phyloP scores from a whole-genome alignment of 257 asterid species.

The Oldenlandia corymbosa region DNA sequence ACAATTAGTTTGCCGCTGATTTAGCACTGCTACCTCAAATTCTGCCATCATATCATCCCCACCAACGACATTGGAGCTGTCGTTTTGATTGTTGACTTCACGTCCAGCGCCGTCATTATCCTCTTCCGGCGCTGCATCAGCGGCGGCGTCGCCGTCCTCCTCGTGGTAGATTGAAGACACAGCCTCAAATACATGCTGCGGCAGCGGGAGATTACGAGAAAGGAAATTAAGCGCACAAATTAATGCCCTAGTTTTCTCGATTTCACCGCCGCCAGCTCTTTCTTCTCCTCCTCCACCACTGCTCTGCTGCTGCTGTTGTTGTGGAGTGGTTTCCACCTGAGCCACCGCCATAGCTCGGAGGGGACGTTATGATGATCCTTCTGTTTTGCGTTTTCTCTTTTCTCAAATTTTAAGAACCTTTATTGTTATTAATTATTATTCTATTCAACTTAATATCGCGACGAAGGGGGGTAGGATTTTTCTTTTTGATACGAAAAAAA shows the following conservation, averaged over 20 bases:
- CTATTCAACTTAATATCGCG: too few species aligned
- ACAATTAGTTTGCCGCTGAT: slow-evolving; percentile 57
- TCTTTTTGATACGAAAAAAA: too few species aligned
- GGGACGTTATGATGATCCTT: slow-evolving; percentile 9
- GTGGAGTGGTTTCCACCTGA: slow-evolving; percentile 25
- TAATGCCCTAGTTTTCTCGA: slow-evolving; percentile 62
- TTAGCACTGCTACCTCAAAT: slow-evolving; percentile 70
- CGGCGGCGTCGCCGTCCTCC: slow-evolving; percentile 18
- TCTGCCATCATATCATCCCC: slow-evolving; percentile 69
- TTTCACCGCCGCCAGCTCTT: slow-evolving; percentile 21
- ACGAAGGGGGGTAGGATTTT: too few species aligned
- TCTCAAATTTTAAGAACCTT: too few species aligned
- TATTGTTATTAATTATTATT: too few species aligned
- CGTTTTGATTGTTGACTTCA: slow-evolving; percentile 6
- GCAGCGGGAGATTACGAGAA: slow-evolving; percentile 87
- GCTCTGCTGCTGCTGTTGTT: background rate
- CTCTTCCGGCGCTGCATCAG: slow-evolving; percentile 27
- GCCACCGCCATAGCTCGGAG: slow-evolving; percentile 35
- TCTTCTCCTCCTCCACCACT: too few species aligned
- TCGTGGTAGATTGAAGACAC: slow-evolving; percentile 62
- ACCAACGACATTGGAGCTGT: slow-evolving; percentile 23
- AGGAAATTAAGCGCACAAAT: slow-evolving; percentile 91
- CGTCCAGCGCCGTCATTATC: slow-evolving; percentile 11
- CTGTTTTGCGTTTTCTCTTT: too few species aligned
- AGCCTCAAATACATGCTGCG: slow-evolving; percentile 74